Conservation (phyloP, 192 early-diverging fungal genomes). For the Entomortierella beljakovae region DNA sequence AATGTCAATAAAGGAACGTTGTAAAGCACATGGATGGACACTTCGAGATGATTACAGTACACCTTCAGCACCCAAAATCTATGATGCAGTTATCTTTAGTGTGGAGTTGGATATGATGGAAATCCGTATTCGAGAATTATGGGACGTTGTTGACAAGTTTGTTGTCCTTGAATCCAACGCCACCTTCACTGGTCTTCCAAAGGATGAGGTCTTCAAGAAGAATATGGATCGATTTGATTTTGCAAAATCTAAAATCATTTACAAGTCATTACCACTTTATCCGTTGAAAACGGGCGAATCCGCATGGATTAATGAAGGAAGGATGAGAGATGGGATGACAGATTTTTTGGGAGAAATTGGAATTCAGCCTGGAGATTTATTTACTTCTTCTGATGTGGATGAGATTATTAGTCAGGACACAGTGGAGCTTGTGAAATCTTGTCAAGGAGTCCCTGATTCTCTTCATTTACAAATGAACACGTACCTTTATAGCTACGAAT, state of each 20-base stretch:
- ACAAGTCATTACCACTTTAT: constrained; percentile 45
- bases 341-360: constrained; percentile 38
- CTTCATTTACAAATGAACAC: constrained; percentile 65
- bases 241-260: constrained; percentile 64
- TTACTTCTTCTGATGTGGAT: constrained; percentile 70
- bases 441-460: constrained; percentile 57
- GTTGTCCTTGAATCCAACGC: constrained; percentile 66
- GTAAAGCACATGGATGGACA: constrained; percentile 65
- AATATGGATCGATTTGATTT: constrained; percentile 65
- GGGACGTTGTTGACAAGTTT: constrained; percentile 69
- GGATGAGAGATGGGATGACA: constrained; percentile 60
- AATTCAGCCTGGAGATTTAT: constrained; percentile 52
- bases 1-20: constrained; percentile 51
- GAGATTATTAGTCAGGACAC: constrained; percentile 64
- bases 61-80: constrained; percentile 35
- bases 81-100: constrained; percentile 72
- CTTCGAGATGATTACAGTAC: background rate
- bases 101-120: constrained; percentile 74
- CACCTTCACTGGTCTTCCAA: constrained; percentile 66
- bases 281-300: constrained; percentile 38
- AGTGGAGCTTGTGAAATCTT: constrained; percentile 56
- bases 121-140: constrained; percentile 58
- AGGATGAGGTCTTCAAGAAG: constrained; percentile 58
- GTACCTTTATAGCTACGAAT: constrained; percentile 75
- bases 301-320: constrained; percentile 62